Conservation (phyloP, 2,329 filamentous ascomycete genomes). For the Aspergillus sp. region DNA sequence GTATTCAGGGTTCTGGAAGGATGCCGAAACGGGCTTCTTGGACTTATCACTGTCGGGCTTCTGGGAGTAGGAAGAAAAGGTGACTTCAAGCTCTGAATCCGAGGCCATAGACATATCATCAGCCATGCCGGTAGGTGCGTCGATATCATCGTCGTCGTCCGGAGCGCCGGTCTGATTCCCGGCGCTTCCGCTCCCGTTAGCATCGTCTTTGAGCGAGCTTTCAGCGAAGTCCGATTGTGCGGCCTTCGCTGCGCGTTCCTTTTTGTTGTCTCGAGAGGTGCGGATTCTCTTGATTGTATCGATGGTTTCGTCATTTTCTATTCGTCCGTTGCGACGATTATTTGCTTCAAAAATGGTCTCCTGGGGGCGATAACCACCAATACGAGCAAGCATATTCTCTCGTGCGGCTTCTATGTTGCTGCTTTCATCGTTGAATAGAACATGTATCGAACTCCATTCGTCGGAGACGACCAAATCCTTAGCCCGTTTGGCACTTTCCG, state of each 20-base stretch:
- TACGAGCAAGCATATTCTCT: conserved; percentile 76
- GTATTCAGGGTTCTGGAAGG: conserved; percentile 76
- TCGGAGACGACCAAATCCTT: conserved; percentile 66
- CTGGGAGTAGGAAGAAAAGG: conserved; percentile 54
- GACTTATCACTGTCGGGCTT: conserved; percentile 41
- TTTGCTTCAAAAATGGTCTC: conserved; percentile 97
- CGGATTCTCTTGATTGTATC: conserved; percentile 40
- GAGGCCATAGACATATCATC: conserved; percentile 54
- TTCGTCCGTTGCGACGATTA: conserved; percentile 58
- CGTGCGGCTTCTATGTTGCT: conserved; percentile 61
- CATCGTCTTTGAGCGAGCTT: conserved; percentile 1
- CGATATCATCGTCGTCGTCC: conserved; percentile 33
- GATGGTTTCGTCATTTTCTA: conserved; percentile 60
- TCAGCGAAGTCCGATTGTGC: conserved; percentile 18
- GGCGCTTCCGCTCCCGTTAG: conserved; percentile 20
- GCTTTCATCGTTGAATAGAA: conserved; percentile 64
- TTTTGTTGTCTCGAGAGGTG: conserved; percentile 35
- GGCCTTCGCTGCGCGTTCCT: conserved; percentile 28
- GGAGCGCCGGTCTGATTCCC: conserved; percentile 25
- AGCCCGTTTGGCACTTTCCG: conserved; percentile 79
- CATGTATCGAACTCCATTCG: conserved; percentile 66
- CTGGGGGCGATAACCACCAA: conserved; percentile 78
- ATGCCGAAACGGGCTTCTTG: conserved; percentile 45
- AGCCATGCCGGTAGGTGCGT: conserved; percentile 25
- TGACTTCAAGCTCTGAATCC: conserved; percentile 59